Percentiles rank a stretch among this genome's conserved stretches.
Evolutionary conservation across 148 eudicot genomes (phyloP).

Genomic region (Rhododendron kiyosumense): DNA sequence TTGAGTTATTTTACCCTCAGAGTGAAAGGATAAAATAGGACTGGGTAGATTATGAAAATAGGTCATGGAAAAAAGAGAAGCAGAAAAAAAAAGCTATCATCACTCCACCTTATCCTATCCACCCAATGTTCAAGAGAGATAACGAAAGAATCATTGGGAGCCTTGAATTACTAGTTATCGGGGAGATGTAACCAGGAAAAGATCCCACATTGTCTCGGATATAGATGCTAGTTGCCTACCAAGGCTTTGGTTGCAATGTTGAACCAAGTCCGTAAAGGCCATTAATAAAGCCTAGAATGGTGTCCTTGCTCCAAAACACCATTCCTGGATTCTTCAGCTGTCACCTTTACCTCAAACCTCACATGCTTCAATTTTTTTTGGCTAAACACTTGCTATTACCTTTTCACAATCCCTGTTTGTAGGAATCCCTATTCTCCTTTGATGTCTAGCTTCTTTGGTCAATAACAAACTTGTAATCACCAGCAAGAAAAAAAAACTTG

Average conservation of each 20-base stretch:
- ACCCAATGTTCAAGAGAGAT: neutral
- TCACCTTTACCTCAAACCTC: neutral
- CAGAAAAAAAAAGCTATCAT: neutral
- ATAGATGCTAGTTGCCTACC: neutral
- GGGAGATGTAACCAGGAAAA: neutral
- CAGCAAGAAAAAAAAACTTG: neutral
- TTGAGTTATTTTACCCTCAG: neutral
- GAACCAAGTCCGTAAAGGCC: neutral
- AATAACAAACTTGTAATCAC: neutral
- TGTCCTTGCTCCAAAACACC: neutral
- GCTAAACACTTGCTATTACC: neutral
- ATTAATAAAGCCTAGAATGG: neutral
- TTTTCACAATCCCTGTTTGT: neutral
- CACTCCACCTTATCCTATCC: neutral
- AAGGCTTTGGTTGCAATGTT: neutral
- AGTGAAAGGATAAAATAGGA: neutral
- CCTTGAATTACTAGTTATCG: neutral
- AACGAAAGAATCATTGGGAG: neutral
- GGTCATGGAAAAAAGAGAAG: neutral
- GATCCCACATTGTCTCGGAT: neutral
- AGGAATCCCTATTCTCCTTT: neutral
- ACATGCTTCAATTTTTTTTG: neutral
- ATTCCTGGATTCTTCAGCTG: neutral
- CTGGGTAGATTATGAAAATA: neutral
- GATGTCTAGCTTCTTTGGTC: neutral